Conservation (phyloP, 2,329 filamentous ascomycete species). For the Echinosphaeria canescens region DNA sequence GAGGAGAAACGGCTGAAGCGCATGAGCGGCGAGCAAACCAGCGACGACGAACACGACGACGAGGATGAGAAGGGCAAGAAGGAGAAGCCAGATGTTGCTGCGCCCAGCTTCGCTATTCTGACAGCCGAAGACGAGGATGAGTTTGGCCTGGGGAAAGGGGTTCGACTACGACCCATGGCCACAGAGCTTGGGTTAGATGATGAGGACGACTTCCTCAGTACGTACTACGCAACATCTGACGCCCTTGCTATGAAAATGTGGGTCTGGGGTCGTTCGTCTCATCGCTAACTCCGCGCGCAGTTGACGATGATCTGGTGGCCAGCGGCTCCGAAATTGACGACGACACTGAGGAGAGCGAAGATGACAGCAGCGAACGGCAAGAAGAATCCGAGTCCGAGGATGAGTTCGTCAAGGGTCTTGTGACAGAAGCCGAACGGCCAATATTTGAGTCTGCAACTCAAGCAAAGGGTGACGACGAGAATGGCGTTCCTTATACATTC, state of each 20-base stretch:
- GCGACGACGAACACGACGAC: conserved; percentile 36
- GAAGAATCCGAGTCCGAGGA: conserved; percentile 25
- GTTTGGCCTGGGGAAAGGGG: conserved; percentile 37
- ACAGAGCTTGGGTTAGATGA: conserved; percentile 61
- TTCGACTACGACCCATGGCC: conserved; percentile 31
- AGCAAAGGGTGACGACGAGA: conserved; percentile 21
- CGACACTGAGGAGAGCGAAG: conserved; percentile 22
- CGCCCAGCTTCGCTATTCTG: no score
- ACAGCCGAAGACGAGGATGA: conserved; percentile 27
- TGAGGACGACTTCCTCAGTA: conserved; percentile 68
- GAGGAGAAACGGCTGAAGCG: conserved; percentile 65
- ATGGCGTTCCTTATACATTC: conserved; percentile 62
- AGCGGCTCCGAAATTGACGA: conserved; percentile 46
- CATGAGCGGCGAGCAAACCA: conserved; percentile 67
- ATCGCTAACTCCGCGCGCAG: no score
- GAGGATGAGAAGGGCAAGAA: conserved; percentile 14
- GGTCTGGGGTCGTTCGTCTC: no score
- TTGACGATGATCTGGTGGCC: conserved; percentile 76
- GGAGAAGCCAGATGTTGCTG: conserved; percentile 11
- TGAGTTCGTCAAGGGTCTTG: conserved; percentile 50
- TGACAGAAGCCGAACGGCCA: conserved; percentile 34
- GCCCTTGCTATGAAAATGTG: no score
- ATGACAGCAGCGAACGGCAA: conserved; percentile 13
- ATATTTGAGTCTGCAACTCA: no score
- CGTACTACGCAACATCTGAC: no score